Evolutionary conservation across 129 eudicot genomes (phyloP), one percentile per base, ranked within the genome.

Genomic region (Heracleum sosnowskyi): DNA sequence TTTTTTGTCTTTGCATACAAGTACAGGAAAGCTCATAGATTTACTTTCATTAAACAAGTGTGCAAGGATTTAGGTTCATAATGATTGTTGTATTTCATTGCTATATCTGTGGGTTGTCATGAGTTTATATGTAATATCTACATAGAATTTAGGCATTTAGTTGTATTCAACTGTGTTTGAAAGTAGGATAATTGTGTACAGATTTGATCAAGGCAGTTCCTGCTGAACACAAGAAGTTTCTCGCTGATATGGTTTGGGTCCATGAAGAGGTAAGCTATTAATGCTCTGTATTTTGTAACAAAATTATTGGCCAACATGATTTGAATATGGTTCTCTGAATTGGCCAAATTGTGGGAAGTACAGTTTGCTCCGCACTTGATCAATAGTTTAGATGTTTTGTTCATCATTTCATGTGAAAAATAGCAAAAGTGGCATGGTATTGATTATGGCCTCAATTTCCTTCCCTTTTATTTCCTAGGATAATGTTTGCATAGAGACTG

Each of bases 161-260:
- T 37, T 69, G 11, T 29, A 71, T n/a, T 76, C 12, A 77, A 9
- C 44, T 29, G 35, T 68, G 66, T 26, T 44, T 22, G 8, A 51
- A 31, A n/a, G 9, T 77, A 10, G 12, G 20, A 40, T 74, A n/a
- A 60, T 33, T 78, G 75, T 78, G 36, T 79, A 78, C 84, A 89
- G 98, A 91, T 79, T 84, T 94, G 80, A 86, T 86, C 77, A 88
- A 77, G 85, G 98, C 88, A 81, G 89, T 94, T 78, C 97, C 98
- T 51, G 89, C 83, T 69, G 91, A 86, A 29, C 97, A 94, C 85
- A 94, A 94, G 84, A 86, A 84, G 78, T 91, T 94, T 83, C 88
- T 94, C 77, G 89, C 93, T 40, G 86, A 89, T 84, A 62, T 94
- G 81, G 93, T 87, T 74, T 94, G 98, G 98, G 88, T 94, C 75